Evolutionary conservation across 352 stramenopile species (phyloP), one percentile per base, ranked within the genome.

Genomic region (Pelagophyceae sp.): DNA sequence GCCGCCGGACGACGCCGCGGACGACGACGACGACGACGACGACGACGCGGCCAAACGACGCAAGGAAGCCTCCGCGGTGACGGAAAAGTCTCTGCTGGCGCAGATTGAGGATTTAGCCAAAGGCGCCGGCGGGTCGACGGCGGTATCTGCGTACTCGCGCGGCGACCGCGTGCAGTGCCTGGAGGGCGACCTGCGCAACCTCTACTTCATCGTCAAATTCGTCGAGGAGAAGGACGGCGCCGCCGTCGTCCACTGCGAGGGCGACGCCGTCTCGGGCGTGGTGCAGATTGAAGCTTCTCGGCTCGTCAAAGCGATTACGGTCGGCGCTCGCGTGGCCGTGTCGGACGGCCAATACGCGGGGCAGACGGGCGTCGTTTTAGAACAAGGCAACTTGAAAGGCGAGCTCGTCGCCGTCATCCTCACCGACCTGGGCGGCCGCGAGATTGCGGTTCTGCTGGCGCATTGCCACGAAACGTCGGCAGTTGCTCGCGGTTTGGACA

Each of bases 391-490:
- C 15, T 29, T 71, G 5, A 29, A 71, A 19, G 61, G 61, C 5
- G 61, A 71, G 5, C 61, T 33, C 61, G 61, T 71, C 33, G 61
- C 61, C 29, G 61, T 71, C 1, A 38, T 71, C 29, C 33, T 71
- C 11, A 71, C 61, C 11, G 61, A 71, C 29, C 19, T 23, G 1
- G 27, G n/a, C 3, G 61, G 61, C 15, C 11, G 61, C 17, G 61
- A 71, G 25, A 71, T 71, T 38, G 25, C 61, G 3, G 61, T 71
- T 37, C 29, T 27, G 1, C 33, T 71, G 11, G 29, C 61, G 3
- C 61, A 71, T 27, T 27, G 3, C 19, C 61, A 71, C 29, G 61
- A 71, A 27, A 33, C 61, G 6, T 15, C 15, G 5, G 61, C 17
- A 19, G 29, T 71, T 2, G 17, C 61, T 6, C 29, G 33, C 17